Evolutionary conservation across 2,329 filamentous ascomycete species (phyloP), one percentile per base, ranked within the genome.

Genomic region (Orbilia blumenaviensis): DNA sequence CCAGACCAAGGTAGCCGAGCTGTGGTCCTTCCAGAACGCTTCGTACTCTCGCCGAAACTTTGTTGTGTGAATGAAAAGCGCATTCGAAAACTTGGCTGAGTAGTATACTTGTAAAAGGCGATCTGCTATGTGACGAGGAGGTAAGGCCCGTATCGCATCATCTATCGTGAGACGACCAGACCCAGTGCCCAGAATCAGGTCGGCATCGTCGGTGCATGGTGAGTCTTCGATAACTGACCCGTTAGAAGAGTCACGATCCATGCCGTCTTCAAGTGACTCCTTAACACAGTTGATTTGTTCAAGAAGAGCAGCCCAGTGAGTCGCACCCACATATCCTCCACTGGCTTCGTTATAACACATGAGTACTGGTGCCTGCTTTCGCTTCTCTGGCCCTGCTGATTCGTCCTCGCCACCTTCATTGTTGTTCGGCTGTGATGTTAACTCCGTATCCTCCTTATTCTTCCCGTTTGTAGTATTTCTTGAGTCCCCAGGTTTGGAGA

Each of bases 41-140:
- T 85, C 83, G 78, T 86, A 87, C 41, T 84, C 83, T 2, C 85
- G 82, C 77, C 85, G 83, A 66, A 87, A 87, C 78, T 86, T 83
- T 9, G 77, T 80, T 1, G 81, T 79, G 71, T 86, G 84, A 23
- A 86, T 78, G 71, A 84, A 83, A 3, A 83, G 81, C 0, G 82
- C 80, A 1, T 82, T 81, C 10, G 82, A 79, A 78, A 83, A 85
- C 56, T 82, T 82, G 18, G 82, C 80, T 71, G 81, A 82, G 74
- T 85, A 85, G 79, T 84, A 85, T 14, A 80, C 74, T 2, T 80
- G 66, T 14, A 85, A 76, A 3, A 85, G 78, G 29, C 78, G 34
- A 38, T 85, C 83, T 12, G 81, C 81, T 2, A 84, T 82, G 8
- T 79, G 75, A 1, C 83, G 82, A 3, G 82, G 71, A 0, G 84